Conservation (phyloP, 1,284 basidiomycete species). For the Cerrena zonata region DNA sequence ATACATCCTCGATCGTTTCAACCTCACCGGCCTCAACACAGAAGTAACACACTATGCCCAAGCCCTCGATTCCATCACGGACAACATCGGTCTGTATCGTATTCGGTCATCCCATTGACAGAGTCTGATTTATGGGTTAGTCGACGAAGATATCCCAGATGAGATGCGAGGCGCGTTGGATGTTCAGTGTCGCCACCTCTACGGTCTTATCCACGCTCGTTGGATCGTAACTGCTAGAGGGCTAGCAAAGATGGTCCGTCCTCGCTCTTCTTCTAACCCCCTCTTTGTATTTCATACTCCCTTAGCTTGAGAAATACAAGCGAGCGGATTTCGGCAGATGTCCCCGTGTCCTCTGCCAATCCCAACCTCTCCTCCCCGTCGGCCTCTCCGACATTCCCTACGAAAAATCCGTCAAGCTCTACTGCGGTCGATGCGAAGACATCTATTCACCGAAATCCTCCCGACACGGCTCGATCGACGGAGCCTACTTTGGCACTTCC, state of each 20-base stretch:
- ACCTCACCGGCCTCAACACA: conserved; percentile 92
- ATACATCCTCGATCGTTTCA: conserved; percentile 97
- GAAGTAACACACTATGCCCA: conserved; percentile 94
- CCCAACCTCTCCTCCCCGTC: conserved; percentile 89
- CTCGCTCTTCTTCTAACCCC: neutral
- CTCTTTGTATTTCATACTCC: conserved; percentile 6
- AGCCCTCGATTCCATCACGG: conserved; percentile 93
- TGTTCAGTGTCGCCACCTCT: conserved; percentile 83
- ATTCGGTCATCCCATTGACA: neutral
- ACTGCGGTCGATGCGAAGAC: conserved; percentile 94
- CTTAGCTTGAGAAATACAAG: conserved; percentile 91
- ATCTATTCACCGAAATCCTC: conserved; percentile 93
- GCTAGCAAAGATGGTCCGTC: conserved; percentile 87
- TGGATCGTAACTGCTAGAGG: conserved; percentile 95
- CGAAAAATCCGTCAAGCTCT: conserved; percentile 94
- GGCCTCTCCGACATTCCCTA: conserved; percentile 91
- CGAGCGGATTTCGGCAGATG: conserved; percentile 94
- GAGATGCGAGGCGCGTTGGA: conserved; percentile 77
- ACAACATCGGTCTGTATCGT: conserved; percentile 70
- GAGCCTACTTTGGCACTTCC: conserved; percentile 93
- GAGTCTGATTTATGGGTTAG: neutral
- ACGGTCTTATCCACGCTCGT: conserved; percentile 93
- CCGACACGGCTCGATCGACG: conserved; percentile 90
- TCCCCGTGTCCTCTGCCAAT: conserved; percentile 88
- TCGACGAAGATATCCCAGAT: conserved; percentile 77